Evolutionary conservation across 2,329 filamentous ascomycete genomes (phyloP), one percentile per base, ranked within the genome.

Genomic region (Alternaria burnsii): DNA sequence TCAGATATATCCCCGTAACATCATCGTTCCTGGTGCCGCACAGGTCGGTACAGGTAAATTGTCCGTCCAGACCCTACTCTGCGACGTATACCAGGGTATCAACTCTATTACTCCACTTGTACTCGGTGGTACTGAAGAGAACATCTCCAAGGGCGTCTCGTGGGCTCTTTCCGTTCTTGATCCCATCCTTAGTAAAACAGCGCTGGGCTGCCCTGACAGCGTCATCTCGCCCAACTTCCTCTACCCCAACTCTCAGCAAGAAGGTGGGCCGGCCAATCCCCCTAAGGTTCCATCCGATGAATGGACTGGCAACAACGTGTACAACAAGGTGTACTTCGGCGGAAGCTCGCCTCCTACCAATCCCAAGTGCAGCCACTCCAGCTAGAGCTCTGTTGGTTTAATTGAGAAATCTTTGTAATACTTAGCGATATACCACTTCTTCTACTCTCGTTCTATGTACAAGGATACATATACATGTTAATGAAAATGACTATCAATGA

Each of bases 281-380:
- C 72, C 74, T 22, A 66, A 67, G 16, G 64, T 66, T 6, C 62
- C 55, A 22, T 66, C 67, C 22, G 62, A 65, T 20, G 43, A 61
- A 12, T 75, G 74, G 38, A 71, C 71, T 26, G 75, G 77, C 6
- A 71, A 78, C 59, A 78, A 79, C 52, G 73, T 76, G 1, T 79
- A 78, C 61, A 68, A 74, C 65, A 75, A 77, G 65, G 66, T 71
- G 5, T 79, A 79, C 62, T 77, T 77, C 32, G 52, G 52, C 16
- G 52, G 57, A 9, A 38, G 22, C 6, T 16, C 58, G 9, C 66
- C 71, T 26, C 24, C 24, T 26, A 26, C 24, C 24, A 26, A 26
- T 26, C 24, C 24, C 6, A 26, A 26, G 24, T 26, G 24, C 24
- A 26, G 24, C 24, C 24, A 26, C 24, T 26, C 24, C 24, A 26